Percentiles rank a stretch among this genome's conserved stretches.
Evolutionary conservation across 1,139 yeast genomes (phyloP).

Genomic region (Ogataea hybrid): DNA sequence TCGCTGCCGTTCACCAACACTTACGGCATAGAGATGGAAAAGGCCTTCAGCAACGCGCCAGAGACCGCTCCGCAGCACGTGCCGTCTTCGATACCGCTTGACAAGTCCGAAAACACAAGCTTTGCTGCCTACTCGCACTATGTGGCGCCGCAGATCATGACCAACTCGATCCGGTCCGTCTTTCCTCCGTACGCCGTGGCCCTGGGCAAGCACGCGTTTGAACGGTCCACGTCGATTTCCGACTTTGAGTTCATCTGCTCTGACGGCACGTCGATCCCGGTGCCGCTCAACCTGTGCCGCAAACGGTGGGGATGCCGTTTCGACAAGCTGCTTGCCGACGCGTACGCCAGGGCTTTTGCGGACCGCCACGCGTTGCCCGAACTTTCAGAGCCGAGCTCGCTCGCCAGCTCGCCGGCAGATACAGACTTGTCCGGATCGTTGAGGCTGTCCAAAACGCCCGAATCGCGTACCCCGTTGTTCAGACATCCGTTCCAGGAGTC

Average conservation of each 20-base stretch:
- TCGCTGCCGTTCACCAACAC: constrained; percentile 66
- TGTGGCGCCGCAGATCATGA: constrained; percentile 66
- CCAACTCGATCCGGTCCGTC: constrained; percentile 63
- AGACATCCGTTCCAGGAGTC: constrained; percentile 64
- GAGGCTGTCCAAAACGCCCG: constrained; percentile 2
- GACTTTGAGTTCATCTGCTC: constrained; percentile 70
- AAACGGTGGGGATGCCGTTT: constrained; percentile 78
- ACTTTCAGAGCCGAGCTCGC: background rate
- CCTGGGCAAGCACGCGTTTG: constrained; percentile 70
- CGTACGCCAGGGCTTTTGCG: constrained; percentile 58
- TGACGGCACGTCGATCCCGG: constrained; percentile 64
- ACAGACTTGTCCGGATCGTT: constrained; percentile 10
- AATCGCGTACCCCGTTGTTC: constrained; percentile 37
- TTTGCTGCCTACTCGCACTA: constrained; percentile 76
- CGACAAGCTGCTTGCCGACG: constrained; percentile 56
- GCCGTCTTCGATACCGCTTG: background rate
- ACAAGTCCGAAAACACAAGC: constrained; percentile 17
- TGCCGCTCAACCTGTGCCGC: constrained; percentile 56
- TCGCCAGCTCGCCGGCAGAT: constrained; percentile 4
- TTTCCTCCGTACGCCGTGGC: constrained; percentile 78
- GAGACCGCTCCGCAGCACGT: background rate
- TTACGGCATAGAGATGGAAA: constrained; percentile 31
- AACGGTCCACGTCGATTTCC: constrained; percentile 59
- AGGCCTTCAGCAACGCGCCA: background rate
- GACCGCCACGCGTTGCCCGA: constrained; percentile 21